Conservation (phyloP, 495 filamentous ascomycete species). For the Penicillium dipodomyicola region DNA sequence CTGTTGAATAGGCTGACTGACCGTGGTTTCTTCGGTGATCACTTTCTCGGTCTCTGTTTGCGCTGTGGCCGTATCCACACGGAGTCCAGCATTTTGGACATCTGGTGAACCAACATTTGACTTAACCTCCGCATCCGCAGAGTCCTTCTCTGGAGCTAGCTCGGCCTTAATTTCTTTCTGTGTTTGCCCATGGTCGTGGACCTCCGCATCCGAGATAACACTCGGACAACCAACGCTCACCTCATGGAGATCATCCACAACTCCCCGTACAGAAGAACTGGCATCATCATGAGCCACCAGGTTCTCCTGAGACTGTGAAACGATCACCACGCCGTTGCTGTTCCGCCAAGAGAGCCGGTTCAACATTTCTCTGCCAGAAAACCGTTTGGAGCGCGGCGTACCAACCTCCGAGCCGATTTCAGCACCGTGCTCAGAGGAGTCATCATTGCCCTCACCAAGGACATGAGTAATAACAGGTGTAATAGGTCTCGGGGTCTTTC, state of each 20-base stretch:
- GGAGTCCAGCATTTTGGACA: neutral
- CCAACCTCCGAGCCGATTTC: constrained; percentile 37
- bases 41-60: neutral
- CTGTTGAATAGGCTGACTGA: neutral
- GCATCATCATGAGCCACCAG: constrained; percentile 25
- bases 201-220: constrained; percentile 9
- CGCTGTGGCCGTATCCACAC: neutral
- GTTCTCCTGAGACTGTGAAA: constrained; percentile 29
- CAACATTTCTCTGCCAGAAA: constrained; percentile 26
- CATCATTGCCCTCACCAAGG: constrained; percentile 25
- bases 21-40: neutral
- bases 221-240: constrained; percentile 23
- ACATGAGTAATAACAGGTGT: constrained; percentile 9
- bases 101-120: neutral
- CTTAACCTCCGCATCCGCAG: neutral
- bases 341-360: constrained; percentile 22
- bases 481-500: constrained; percentile 8
- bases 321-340: constrained; percentile 3
- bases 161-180: neutral
- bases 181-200: neutral
- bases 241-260: constrained; percentile 28
- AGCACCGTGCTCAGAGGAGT: constrained; percentile 37
- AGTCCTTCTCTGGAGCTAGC: neutral
- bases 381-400: constrained; percentile 31
- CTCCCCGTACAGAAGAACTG: constrained; percentile 26